Base-by-base conservation (phyloP, 805 yeast genomes). In the Pichia nanzhaoensis region DNA sequence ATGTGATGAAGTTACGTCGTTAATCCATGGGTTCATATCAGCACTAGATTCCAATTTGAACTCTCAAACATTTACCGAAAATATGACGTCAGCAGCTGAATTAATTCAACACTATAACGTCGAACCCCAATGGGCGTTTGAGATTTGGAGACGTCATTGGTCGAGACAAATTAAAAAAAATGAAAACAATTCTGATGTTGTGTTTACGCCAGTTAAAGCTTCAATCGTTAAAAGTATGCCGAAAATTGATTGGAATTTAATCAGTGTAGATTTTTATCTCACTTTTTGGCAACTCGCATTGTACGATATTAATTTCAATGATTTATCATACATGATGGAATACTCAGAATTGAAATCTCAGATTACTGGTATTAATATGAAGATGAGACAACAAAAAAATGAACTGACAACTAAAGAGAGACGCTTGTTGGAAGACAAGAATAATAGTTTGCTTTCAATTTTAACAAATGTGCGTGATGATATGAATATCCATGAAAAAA, bases 261-360 rank as follows among this genome's bases (percentile, higher is more conserved):
- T 80, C 2, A 54, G 67, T 2, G 57, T 62, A 13, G 69, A 67
- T 0, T 64, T 87, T 24, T 85, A 73, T 55, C 64, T 68, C 2
- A 66, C 74, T 1, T 90, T 89, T 54, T 90, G 96, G 96, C 77
- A 70, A 49, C 66, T 84, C 30, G 73, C 82, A 0, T 63, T 87
- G 7, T 80, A 83, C 56, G 96, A 89, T 55, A 75, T 89, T 28
- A 74, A 75, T 48, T 82, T 64, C 56, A 72, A 77, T 2, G 64
- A 65, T 6, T 51, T 56, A 1, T 57, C 76, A 2, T 89, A 90
- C 57, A 68, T 67, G 12, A 55, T 57, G 3, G 82, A 78, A 48
- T 53, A 64, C 21, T 52, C 55, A 2, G 76, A 70, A 46, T 54
- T 77, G 14, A 57, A 61, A 30, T 60, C 66, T 1, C 63, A 58